phyloP scores from a whole-genome alignment of 768 basidiomycete species.

The Dendrothele bispora region DNA sequence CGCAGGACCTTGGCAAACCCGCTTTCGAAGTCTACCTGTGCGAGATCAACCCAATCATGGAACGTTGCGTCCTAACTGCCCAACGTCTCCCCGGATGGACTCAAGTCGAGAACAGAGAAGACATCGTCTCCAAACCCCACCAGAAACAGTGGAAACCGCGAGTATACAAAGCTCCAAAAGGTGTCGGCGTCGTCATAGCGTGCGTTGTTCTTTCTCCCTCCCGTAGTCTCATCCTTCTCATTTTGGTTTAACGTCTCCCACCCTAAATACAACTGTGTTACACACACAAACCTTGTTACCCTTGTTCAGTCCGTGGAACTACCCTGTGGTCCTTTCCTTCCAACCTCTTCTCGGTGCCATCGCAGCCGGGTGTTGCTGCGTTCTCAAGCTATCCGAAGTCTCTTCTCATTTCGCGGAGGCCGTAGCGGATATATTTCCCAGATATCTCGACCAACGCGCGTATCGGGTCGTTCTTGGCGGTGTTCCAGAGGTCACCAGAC shows the following conservation, averaged over 20 bases:
- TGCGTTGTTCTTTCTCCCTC: constrained; percentile 3
- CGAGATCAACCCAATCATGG: constrained; percentile 18
- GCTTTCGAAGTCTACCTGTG: constrained; percentile 16
- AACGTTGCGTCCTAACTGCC: constrained; percentile 13
- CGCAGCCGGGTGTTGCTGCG: constrained; percentile 67
- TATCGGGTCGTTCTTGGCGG: constrained; percentile 61
- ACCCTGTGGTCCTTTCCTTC: no score
- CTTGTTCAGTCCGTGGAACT: no score
- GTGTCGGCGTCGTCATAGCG: constrained; percentile 20
- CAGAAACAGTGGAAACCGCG: constrained; percentile 20
- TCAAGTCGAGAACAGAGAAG: constrained; percentile 13
- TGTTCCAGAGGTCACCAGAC: constrained; percentile 53
- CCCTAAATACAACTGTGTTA: no score
- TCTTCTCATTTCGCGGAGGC: constrained; percentile 48
- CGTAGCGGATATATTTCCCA: constrained; percentile 53
- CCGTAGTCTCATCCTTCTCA: no score
- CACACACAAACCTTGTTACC: no score
- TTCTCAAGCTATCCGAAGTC: constrained; percentile 69
- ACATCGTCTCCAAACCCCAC: constrained; percentile 7
- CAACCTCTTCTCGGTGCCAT: constrained; percentile 71
- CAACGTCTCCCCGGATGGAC: constrained; percentile 22
- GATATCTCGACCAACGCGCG: constrained; percentile 50
- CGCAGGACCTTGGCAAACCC: constrained; percentile 19
- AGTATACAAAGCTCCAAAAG: constrained; percentile 22
- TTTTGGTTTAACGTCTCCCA: no score